Conservation (phyloP, 257 asterid genomes). For the Solanum boliviense region DNA sequence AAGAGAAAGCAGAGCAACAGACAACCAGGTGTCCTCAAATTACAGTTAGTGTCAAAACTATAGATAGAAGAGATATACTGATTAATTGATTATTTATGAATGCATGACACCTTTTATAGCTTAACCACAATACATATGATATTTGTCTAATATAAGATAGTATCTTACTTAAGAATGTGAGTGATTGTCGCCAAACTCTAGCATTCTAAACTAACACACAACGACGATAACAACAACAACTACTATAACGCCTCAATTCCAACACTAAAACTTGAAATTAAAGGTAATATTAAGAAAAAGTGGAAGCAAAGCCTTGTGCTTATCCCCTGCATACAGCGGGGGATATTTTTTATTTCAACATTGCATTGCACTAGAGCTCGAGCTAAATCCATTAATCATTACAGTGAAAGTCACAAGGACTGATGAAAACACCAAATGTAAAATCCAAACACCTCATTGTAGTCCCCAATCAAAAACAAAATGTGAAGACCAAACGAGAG, state of each 20-base stretch:
- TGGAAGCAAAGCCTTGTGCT: not conserved
- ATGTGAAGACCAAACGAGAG: not conserved
- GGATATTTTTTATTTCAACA: not conserved
- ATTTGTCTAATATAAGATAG: not conserved
- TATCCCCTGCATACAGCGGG: not conserved
- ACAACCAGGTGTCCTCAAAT: not conserved
- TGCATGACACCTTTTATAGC: not conserved
- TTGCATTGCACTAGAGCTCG: not conserved
- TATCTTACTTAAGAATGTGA: not conserved
- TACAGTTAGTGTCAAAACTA: not conserved
- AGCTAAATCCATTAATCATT: not conserved
- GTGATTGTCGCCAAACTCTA: not conserved
- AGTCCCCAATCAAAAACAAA: not conserved
- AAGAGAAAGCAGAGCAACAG: not conserved
- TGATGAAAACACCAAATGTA: not conserved
- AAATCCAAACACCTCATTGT: not conserved
- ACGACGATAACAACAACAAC: not conserved
- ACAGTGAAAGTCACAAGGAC: not conserved
- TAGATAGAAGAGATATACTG: not conserved
- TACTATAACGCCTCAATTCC: not conserved
- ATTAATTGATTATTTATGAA: not conserved
- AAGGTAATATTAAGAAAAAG: not conserved
- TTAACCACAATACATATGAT: not conserved
- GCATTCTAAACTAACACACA: not conserved
- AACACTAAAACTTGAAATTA: not conserved